Evolutionary conservation across 176 grass and related monocot species (phyloP).

Genomic region (Panicum miliaceum): DNA sequence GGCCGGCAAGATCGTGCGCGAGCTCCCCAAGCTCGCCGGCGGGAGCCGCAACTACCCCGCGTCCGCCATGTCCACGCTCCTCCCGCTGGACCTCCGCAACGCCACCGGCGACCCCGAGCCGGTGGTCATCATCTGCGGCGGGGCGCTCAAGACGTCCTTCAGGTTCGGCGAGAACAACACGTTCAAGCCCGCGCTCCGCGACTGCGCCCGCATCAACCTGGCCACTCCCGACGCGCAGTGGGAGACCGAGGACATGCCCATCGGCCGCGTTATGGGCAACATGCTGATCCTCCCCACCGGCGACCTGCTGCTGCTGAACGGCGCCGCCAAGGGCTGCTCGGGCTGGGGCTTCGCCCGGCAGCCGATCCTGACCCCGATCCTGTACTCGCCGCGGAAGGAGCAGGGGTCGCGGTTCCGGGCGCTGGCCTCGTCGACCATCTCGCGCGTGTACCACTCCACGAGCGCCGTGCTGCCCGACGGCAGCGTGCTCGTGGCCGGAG

Average conservation of each 20-base stretch:
- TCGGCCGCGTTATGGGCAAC: constrained; percentile 81
- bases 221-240: constrained; percentile 49
- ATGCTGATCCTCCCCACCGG: constrained; percentile 82
- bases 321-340: constrained; percentile 64
- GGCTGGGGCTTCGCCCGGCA: constrained; percentile 73
- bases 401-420: constrained; percentile 52
- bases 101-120: constrained; percentile 37
- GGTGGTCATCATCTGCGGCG: constrained; percentile 85
- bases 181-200: constrained; percentile 49
- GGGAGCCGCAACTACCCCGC: constrained; percentile 77
- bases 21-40: constrained; percentile 65
- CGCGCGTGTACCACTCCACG: constrained; percentile 85
- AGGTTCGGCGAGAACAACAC: constrained; percentile 48
- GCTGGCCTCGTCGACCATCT: constrained; percentile 50
- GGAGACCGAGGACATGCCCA: constrained; percentile 71
- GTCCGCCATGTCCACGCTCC: constrained; percentile 74
- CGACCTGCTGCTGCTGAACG: constrained; percentile 78
- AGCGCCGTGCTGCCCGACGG: constrained; percentile 88
- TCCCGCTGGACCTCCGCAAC: constrained; percentile 75
- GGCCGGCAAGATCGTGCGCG: constrained; percentile 55
- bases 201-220: constrained; percentile 70
- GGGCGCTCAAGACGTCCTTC: constrained; percentile 61
- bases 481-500: constrained; percentile 78
- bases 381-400: constrained; percentile 54
- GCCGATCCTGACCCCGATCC: constrained; percentile 58